Evolutionary conservation across 139 green algal genomes (phyloP), one percentile per base, ranked within the genome.

Genomic region (Eudorina sp.): DNA sequence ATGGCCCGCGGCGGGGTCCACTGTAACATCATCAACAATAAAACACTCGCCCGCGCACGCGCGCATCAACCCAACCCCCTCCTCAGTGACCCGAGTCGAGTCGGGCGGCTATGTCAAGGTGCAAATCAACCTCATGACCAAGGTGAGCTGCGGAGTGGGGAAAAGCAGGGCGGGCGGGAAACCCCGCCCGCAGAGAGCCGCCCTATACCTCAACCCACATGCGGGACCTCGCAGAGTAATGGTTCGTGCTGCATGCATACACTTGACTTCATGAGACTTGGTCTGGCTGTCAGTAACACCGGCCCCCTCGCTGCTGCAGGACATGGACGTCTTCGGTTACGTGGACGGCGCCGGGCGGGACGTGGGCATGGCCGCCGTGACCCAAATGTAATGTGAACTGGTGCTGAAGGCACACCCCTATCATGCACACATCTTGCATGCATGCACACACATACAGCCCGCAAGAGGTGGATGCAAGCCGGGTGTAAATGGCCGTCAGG

Each of bases 291-390:
- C 16, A 4, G 53, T n/a, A 25, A 5, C 80, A 31, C 34, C 40
- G 48, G 68, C 73, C 70, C 25, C 60, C 25, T 21, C 14, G 25
- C 34, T n/a, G 13, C 8, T 29, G n/a, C 92, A 95, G 90, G 93
- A 95, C 76, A 95, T 95, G 93, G 93, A 92, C 27, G n/a, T 91
- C 21, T 95, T 95, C 85, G 93, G 93, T 19, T 95, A 95, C 77
- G 48, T 88, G 36, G 83, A 88, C 31, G 83, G 68, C 34, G 60
- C 48, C 51, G 68, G 62, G 48, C 34, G 83, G 25, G 83, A 88
- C 51, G 48, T 38, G 29, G 9, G 36, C 8, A 34, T 64, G 3
- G 16, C 25, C 29, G 53, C 53, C 36, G 23, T 84, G 19, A 87
- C 45, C 31, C 62, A 68, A 2, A 62, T 87, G 62, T 87, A 64